A percentile compares a stretch with the other conserved stretches of the same genome.
Conservation (phyloP, 106 monocot species). For the Triglochin maritima region DNA sequence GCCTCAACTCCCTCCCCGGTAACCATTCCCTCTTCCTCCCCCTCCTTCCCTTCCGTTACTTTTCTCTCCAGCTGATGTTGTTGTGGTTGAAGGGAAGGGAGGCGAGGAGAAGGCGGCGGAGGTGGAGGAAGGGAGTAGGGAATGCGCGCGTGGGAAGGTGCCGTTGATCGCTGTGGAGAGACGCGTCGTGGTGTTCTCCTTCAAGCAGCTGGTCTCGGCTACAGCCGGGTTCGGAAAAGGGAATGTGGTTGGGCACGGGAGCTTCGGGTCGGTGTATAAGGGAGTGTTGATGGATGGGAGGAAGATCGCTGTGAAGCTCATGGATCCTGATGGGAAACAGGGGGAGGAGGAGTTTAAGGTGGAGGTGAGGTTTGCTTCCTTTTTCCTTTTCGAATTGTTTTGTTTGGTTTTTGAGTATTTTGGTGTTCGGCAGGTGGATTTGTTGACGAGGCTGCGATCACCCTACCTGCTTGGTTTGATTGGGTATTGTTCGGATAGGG, state of each 20-base stretch:
- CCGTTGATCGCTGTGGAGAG: conserved; percentile 14
- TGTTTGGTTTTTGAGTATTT: neutral
- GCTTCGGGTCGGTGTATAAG: conserved; percentile 85
- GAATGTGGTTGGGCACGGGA: conserved; percentile 72
- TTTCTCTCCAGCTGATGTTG: neutral
- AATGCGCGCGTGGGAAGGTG: conserved; percentile 1
- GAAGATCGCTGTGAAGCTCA: conserved; percentile 92
- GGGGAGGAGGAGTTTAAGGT: conserved; percentile 95
- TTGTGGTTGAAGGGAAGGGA: neutral
- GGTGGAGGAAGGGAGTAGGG: conserved; percentile 1
- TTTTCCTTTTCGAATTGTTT: neutral
- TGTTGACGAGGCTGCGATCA: conserved; percentile 52
- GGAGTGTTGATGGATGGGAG: conserved; percentile 69
- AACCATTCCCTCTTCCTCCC: neutral
- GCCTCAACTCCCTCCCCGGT: conserved; percentile 35
- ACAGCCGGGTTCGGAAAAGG: conserved; percentile 77
- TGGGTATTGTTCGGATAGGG: conserved; percentile 69
- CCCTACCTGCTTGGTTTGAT: conserved; percentile 42
- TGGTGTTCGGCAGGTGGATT: conserved; percentile 39
- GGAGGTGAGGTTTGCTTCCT: conserved; percentile 44
- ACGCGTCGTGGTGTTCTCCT: conserved; percentile 60
- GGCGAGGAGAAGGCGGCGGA: neutral
- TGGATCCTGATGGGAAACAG: conserved; percentile 84
- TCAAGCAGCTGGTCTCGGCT: conserved; percentile 78
- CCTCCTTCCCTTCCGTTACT: neutral